Evolutionary conservation across 2,329 filamentous ascomycete genomes (phyloP), one percentile per base, ranked within the genome.

Genomic region (Madurella fahalii): DNA sequence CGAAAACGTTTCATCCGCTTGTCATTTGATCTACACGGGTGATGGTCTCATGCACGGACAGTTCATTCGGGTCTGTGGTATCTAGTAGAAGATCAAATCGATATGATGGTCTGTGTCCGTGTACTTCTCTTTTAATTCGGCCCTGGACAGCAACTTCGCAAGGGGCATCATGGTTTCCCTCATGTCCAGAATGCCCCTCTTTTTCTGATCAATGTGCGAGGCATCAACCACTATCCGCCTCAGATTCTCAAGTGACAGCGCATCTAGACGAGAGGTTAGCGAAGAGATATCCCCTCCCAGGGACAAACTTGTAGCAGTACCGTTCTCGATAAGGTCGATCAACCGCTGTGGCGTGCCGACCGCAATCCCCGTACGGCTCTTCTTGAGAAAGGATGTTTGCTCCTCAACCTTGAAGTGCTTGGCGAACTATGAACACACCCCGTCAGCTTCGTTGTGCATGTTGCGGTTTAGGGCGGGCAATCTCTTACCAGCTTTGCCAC

Each of bases 381-480:
- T 78, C 65, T 87, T 80, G 41, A 95, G 82, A 67, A 88, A 89
- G 56, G 86, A 79, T 50, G 92, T 83, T 34, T 92, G 89, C 64
- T 97, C 93, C 50, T 89, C 83, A 11, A 99, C 73, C 73, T 99
- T 99, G 76, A 99, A 95, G 70, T 99, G 94, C 71, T 99, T 99
- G 32, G 94, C 93, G 71, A 99, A 99, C 68, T 83, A 50, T 11
- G 3, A 32, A 39, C 15, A 3, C n/a, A 16, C 4, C 11, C 18
- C 13, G 40, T 54, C 41, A 52, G 42, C 32, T 25, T 25, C n/a
- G 17, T 9, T 11, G 34, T 37, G 34, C 31, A 31, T 5, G 34
- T 13, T 16, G 5, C 2, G 2, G 11, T 20, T 31, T 15, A 25
- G 47, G 40, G 15, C 11, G 13, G 34, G 11, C 34, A 9, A 5